A percentile compares a stretch with the other conserved stretches of the same genome.
Evolutionary conservation across 2,329 filamentous ascomycete genomes (phyloP).

Genomic region (Xylaria multiplex): DNA sequence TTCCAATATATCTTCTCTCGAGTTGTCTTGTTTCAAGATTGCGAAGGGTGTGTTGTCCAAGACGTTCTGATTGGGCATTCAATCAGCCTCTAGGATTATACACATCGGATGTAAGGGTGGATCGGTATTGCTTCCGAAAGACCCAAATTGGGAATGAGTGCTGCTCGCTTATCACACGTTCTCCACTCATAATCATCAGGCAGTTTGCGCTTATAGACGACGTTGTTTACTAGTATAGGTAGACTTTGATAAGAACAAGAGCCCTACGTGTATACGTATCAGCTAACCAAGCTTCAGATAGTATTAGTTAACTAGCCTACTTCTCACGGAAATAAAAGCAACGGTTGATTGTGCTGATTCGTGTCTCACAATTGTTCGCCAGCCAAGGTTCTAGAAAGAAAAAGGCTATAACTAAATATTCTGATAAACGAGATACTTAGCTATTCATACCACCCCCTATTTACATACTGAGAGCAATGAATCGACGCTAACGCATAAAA

Average conservation of each 20-base stretch:
- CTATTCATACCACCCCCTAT: too few species aligned
- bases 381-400: too few species aligned
- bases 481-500: too few species aligned
- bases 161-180: constrained; percentile 14
- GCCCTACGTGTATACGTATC: too few species aligned
- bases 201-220: background rate
- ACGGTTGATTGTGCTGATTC: too few species aligned
- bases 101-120: constrained; percentile 14
- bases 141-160: constrained; percentile 20
- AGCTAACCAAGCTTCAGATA: background rate
- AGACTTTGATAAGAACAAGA: background rate
- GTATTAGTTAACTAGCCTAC: background rate
- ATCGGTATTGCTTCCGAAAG: constrained; percentile 27
- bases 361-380: too few species aligned
- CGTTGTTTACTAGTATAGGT: background rate
- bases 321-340: background rate
- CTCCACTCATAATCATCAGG: constrained; percentile 5
- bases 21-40: constrained; percentile 28
- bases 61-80: constrained; percentile 21
- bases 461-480: too few species aligned
- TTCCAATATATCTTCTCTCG: constrained; percentile 18
- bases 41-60: constrained; percentile 17
- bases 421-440: too few species aligned
- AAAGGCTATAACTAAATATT: too few species aligned
- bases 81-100: constrained; percentile 15